Base-by-base conservation (phyloP, 345 rosid genomes). In the Iberis pinnata region DNA sequence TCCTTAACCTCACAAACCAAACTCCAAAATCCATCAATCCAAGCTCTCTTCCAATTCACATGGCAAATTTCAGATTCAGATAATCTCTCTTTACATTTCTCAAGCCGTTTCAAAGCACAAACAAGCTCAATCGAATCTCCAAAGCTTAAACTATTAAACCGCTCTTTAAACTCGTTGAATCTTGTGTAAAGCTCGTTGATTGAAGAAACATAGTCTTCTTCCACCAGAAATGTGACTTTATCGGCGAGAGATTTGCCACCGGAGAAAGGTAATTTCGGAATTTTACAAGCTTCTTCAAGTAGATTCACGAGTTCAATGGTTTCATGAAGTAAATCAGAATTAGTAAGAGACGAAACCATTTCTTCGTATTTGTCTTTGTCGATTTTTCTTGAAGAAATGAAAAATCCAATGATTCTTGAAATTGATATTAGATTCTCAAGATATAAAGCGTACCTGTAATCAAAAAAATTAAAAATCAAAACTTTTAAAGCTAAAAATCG, bases 41-140 rank as follows among this genome's bases (percentile, higher is more conserved):
- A 44, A 44, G 33, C 72, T 69, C 49, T 75, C 69, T 77, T 84
- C 44, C 71, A 65, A 4, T 22, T 41, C 0, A 44, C 78, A 42
- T n/a, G 9, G 1, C 43, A 45, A 7, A 66, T 45, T n/a, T 17
- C 51, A 42, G 60, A 22, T n/a, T 17, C 51, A 42, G 60, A 22
- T 52, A 78, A 44, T 26, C 61, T 68, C 51, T 79, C 88, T 65
- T 74, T 71, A 39, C 79, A 76, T 43, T 39, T 69, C 58, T 78
- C 86, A 3, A 84, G 38, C 64, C 82, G 67, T 52, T 71, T 80
- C 59, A 86, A 69, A 9, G 58, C 64, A 58, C 82, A 86, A 2
- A 43, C 76, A 63, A 86, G 71, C 84, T 84, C 87, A 3, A 89
- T 68, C 65, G 83, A 69, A 52, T 84, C 88, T 35, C 65, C 76